phyloP scores from a whole-genome alignment of 163 green algal genomes.

The Scenedesmus sp. region DNA sequence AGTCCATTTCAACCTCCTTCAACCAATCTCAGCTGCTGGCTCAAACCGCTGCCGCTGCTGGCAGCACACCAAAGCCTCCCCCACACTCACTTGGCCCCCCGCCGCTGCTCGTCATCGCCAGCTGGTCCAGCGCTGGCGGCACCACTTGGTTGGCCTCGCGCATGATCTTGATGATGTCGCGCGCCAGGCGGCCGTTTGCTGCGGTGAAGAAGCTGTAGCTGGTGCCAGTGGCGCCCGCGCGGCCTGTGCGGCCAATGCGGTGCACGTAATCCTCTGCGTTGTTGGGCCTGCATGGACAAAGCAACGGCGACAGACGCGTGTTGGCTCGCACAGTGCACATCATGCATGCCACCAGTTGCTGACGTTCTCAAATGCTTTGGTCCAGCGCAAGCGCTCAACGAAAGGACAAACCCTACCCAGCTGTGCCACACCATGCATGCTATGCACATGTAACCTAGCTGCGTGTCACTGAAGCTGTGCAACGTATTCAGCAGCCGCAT shows the following conservation, averaged over 20 bases:
- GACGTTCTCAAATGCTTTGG: not conserved
- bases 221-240: constrained; percentile 80
- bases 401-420: no score
- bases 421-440: no score
- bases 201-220: constrained; percentile 93
- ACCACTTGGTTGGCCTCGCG: constrained; percentile 78
- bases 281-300: constrained; percentile 55
- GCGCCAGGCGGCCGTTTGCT: constrained; percentile 81
- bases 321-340: not conserved
- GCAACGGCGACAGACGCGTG: not conserved
- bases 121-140: constrained; percentile 71
- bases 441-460: no score
- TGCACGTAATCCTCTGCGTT: constrained; percentile 95
- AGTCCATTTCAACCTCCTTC: not conserved
- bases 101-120: constrained; percentile 64
- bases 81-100: constrained; percentile 50
- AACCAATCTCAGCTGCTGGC: not conserved
- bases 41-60: not conserved
- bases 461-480: no score
- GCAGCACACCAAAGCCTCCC: not conserved
- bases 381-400: no score
- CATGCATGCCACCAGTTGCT: not conserved
- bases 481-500: no score
- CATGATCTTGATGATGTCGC: constrained; percentile 83
- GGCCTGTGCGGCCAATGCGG: constrained; percentile 89